Evolutionary conservation across 371 early-diverging fungal genomes (phyloP).

Genomic region (Mortierella sp.): DNA sequence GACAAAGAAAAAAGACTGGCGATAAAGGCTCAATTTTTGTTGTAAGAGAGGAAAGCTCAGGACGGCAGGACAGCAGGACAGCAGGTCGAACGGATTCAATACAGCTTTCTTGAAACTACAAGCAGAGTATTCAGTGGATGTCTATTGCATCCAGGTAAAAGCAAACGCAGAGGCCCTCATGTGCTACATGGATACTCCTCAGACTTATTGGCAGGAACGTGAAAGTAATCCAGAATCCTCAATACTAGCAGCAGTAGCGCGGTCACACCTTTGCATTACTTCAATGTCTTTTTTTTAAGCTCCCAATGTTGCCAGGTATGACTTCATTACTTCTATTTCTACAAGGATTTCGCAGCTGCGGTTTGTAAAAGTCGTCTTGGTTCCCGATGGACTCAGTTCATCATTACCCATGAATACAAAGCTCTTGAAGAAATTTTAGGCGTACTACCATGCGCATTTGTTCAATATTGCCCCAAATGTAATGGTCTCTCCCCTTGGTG

Average conservation of each 20-base stretch:
- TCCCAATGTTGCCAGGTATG: too few species aligned
- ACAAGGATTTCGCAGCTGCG: background rate
- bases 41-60: background rate
- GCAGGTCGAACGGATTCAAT: too few species aligned
- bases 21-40: background rate
- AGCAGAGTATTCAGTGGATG: background rate
- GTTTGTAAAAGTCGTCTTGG: background rate
- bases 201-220: conserved; percentile 1
- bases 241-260: background rate
- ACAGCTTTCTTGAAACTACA: background rate
- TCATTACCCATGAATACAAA: background rate
- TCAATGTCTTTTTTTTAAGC: too few species aligned
- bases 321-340: too few species aligned
- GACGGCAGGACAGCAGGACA: too few species aligned
- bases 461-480: background rate
- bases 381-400: background rate
- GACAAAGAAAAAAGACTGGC: conserved; percentile 1
- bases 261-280: conserved; percentile 20
- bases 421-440: background rate
- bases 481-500: background rate
- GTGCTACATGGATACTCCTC: conserved; percentile 1
- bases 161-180: background rate
- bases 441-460: background rate
- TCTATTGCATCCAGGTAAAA: background rate
- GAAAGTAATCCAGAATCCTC: background rate